A percentile compares a stretch with the other conserved stretches of the same genome.
Conservation (phyloP, 768 basidiomycete species). For the Pseudohyphozyma bogoriensis region DNA sequence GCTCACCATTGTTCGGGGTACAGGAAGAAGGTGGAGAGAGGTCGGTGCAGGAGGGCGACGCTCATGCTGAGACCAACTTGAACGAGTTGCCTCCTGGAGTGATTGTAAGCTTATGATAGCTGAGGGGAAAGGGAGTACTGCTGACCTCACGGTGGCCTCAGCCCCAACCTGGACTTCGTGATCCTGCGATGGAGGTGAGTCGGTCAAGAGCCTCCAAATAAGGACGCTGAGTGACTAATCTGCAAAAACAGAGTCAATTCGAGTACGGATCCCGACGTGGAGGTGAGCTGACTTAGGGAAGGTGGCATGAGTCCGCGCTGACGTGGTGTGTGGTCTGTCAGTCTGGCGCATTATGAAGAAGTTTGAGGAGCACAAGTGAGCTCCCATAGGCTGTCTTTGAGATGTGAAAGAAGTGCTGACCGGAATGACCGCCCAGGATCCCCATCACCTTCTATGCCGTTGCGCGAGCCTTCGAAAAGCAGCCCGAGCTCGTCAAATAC, state of each 20-base stretch:
- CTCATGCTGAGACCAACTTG: constrained; percentile 2
- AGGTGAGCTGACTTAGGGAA: too few relatives aligned
- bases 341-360: too few relatives aligned
- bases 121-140: too few relatives aligned
- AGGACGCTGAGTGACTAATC: too few relatives aligned
- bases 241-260: too few relatives aligned
- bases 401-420: too few relatives aligned
- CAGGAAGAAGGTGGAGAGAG: constrained; percentile 22
- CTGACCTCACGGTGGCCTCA: too few relatives aligned
- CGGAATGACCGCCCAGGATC: constrained; percentile 28
- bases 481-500: constrained; percentile 25
- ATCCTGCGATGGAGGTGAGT: constrained; percentile 1
- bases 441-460: constrained; percentile 36
- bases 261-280: constrained; percentile 36
- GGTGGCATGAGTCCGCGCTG: too few relatives aligned
- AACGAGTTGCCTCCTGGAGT: constrained; percentile 5
- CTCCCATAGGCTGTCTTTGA: constrained; percentile 9
- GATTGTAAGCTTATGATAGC: too few relatives aligned
- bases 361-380: constrained; percentile 31
- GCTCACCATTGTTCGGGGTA: neutral
- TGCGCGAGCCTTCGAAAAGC: constrained; percentile 32
- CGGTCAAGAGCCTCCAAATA: too few relatives aligned
- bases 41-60: constrained; percentile 20
- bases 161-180: constrained; percentile 2
- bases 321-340: too few relatives aligned